These are phyloP conservation scores for Entelexis paramagnoliae DNA, from an alignment of 1,139 yeast species.

Conservation along the genomic window DNA sequence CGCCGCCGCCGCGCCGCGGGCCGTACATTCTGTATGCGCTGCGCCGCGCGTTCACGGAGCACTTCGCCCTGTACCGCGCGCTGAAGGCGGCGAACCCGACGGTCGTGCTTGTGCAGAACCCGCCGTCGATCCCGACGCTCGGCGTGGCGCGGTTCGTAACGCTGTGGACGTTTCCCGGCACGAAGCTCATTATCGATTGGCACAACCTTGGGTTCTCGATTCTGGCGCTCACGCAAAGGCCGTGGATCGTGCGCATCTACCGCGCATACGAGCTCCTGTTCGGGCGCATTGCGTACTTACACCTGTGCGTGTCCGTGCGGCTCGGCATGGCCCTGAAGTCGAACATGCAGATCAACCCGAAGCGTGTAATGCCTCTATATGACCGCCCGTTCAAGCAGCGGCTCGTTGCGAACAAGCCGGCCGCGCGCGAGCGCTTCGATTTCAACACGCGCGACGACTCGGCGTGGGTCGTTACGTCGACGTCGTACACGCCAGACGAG, in stretches of 20 bases:
- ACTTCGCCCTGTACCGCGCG: conserved; percentile 37
- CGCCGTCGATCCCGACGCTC: conserved; percentile 82
- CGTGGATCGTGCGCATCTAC: conserved; percentile 55
- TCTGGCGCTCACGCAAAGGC: conserved; percentile 54
- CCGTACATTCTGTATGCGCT: conserved; percentile 49
- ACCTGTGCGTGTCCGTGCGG: conserved; percentile 69
- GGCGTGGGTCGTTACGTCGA: conserved; percentile 54
- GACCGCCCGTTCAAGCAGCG: conserved; percentile 30
- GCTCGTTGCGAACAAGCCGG: conserved; percentile 13
- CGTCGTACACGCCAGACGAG: conserved; percentile 95
- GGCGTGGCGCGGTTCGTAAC: conserved; percentile 51
- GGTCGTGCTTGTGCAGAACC: conserved; percentile 76
- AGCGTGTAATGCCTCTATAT: conserved; percentile 34
- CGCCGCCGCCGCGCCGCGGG: conserved; percentile 37
- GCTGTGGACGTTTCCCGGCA: conserved; percentile 45
- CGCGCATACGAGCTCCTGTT: conserved; percentile 34
- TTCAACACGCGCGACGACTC: conserved; percentile 46
- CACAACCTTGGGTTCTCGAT: conserved; percentile 88
- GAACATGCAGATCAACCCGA: conserved; percentile 43
- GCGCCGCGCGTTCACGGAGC: conserved; percentile 51
- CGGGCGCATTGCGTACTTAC: conserved; percentile 53
- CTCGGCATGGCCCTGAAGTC: conserved; percentile 53
- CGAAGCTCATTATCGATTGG: conserved; percentile 80
- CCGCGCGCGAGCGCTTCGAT: conserved; percentile 11
- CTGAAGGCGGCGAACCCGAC: conserved; percentile 32